phyloP scores from a whole-genome alignment of 495 filamentous ascomycete species.

The Penicillium tannophilum region DNA sequence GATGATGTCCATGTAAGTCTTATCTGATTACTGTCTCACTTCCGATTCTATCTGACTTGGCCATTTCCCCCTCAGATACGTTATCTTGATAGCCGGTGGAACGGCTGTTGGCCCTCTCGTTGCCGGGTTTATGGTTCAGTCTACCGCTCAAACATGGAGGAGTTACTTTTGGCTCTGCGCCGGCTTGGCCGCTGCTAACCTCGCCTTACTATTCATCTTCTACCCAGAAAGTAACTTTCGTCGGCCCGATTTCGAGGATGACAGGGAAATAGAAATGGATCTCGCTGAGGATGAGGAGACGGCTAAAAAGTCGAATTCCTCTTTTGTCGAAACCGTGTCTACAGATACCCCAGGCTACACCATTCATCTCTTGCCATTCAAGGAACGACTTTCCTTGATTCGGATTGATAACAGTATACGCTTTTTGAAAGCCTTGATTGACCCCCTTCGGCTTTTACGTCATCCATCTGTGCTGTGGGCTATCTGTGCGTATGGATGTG shows the following conservation, averaged over 20 bases:
- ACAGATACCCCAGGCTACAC: too few relatives aligned
- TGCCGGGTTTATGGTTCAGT: slow-evolving; percentile 9
- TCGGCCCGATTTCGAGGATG: neutral
- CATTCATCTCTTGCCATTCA: too few relatives aligned
- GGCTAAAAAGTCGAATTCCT: too few relatives aligned
- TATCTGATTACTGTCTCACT: neutral
- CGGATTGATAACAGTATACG: too few relatives aligned
- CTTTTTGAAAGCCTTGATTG: slow-evolving; percentile 4
- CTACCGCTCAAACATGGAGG: slow-evolving; percentile 3
- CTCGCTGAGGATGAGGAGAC: too few relatives aligned
- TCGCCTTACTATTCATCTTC: neutral
- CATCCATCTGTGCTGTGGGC: slow-evolving; percentile 8
- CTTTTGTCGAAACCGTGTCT: too few relatives aligned
- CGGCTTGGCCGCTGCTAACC: neutral
- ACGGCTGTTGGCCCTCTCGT: slow-evolving; percentile 9
- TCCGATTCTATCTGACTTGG: neutral
- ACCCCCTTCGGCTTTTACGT: slow-evolving; percentile 4
- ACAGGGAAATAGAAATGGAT: neutral
- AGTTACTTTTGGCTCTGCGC: slow-evolving; percentile 4
- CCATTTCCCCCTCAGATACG: neutral
- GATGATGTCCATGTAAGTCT: slow-evolving; percentile 12
- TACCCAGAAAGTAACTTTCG: slow-evolving; percentile 9
- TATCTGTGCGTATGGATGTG: neutral
- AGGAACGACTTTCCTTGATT: too few relatives aligned
- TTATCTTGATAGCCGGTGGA: slow-evolving; percentile 8